Evolutionary conservation across 306 rosid genomes (phyloP), one percentile per base, ranked within the genome.

Genomic region (Pyrus betulifolia): DNA sequence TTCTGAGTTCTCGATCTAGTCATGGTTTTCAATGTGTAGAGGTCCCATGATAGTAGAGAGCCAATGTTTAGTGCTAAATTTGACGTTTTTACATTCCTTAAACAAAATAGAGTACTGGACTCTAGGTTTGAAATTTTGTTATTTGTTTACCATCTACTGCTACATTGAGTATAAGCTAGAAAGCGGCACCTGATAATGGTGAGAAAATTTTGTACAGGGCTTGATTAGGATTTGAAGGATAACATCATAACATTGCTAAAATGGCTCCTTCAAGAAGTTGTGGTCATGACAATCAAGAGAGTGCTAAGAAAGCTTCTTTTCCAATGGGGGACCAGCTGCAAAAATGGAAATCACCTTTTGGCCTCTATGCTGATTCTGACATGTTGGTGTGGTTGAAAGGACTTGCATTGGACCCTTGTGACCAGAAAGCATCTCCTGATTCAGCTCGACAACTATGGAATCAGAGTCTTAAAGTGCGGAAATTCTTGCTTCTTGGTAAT

Each of bases 381-480:
- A 71, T 46, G 74, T 70, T 83, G 64, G 28, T 70, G 45, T 31
- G 74, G 76, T 65, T 65, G 18, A 74, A 76, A 64, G 75, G 67
- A 52, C 77, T 73, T 66, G 71, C 81, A 11, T 46, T 82, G 63
- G 25, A 73, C 27, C 60, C 72, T 80, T 52, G 65, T 33, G 40
- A 77, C 10, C 4, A 8, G 58, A 45, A 76, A 30, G 27, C 69
- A 46, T 63, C 81, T 8, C 63, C 21, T 8, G 33, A 28, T 60
- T 64, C 75, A 58, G 59, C 19, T 17, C 57, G 1, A 28, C 69
- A 28, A 66, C 23, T 49, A 59, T 10, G 18, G 1, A 77, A 31
- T 78, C 74, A 54, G 55, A 46, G 27, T 59, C 80, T 78, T 11
- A 67, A 55, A n/a, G 31, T 71, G 7, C 11, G 49, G 46, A 67